Conservation (phyloP, 1,284 basidiomycete genomes). For the Trichosporon sp. region DNA sequence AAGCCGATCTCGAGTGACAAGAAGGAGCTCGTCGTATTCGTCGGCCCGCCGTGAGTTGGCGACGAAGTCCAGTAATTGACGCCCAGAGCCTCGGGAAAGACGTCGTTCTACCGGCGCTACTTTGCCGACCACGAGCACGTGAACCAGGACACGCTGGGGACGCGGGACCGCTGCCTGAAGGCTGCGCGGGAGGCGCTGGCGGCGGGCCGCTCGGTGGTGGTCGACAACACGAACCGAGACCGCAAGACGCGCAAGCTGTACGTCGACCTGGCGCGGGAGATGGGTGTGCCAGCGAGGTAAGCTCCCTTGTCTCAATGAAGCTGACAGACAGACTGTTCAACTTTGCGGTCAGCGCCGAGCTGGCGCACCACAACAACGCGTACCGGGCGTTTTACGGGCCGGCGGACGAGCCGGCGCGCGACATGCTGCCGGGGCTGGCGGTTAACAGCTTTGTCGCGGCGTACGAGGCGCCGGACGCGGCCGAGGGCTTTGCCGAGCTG, state of each 20-base stretch:
- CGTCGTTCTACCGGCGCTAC: constrained; percentile 66
- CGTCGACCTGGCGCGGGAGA: constrained; percentile 60
- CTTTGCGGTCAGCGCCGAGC: constrained; percentile 66
- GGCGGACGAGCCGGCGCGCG: constrained; percentile 47
- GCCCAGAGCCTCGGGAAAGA: constrained; percentile 68
- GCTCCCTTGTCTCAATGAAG: constrained; percentile 12
- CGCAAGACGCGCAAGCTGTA: constrained; percentile 64
- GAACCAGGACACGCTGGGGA: constrained; percentile 74
- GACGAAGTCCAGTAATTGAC: not conserved
- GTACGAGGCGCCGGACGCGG: constrained; percentile 62
- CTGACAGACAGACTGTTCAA: constrained; percentile 60
- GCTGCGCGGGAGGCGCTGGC: constrained; percentile 59
- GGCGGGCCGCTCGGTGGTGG: constrained; percentile 63
- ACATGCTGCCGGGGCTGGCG: constrained; percentile 62
- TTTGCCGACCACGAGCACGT: constrained; percentile 76
- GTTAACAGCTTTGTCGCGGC: constrained; percentile 59
- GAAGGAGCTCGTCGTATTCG: constrained; percentile 69
- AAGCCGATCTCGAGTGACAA: constrained; percentile 57
- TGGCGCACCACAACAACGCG: constrained; percentile 85
- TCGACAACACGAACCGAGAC: constrained; percentile 86
- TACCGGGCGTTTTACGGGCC: constrained; percentile 63
- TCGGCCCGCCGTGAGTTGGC: constrained; percentile 64
- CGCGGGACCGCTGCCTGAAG: constrained; percentile 68
- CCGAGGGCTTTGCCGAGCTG: constrained; percentile 73
- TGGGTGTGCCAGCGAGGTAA: constrained; percentile 59